A percentile compares a stretch with the other conserved stretches of the same genome.
phyloP scores from a whole-genome alignment of 2,329 filamentous ascomycete species.

The Pseudocercospora cruenta region DNA sequence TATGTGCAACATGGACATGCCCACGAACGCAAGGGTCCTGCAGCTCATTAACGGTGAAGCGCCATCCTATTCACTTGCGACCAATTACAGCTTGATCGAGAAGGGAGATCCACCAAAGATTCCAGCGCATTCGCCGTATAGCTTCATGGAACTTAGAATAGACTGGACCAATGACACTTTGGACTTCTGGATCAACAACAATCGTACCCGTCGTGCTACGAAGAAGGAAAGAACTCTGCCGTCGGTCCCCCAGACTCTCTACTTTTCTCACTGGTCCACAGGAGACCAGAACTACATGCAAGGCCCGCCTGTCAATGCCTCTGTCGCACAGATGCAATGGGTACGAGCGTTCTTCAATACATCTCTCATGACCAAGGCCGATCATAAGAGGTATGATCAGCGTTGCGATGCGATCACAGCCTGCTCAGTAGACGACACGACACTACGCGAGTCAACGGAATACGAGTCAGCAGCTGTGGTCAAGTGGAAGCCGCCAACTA shows the following conservation, averaged over 20 bases:
- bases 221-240: conserved; percentile 43
- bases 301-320: conserved; percentile 48
- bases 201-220: conserved; percentile 30
- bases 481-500: conserved; percentile 24
- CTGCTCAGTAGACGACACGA: conserved; percentile 36
- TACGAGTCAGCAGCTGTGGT: conserved; percentile 25
- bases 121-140: conserved; percentile 46
- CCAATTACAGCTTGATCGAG: conserved; percentile 45
- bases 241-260: conserved; percentile 47
- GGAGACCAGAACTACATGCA: conserved; percentile 51
- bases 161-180: conserved; percentile 52
- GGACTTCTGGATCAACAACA: conserved; percentile 47
- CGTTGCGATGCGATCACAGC: conserved; percentile 20
- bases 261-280: conserved; percentile 54
- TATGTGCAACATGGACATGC: conserved; percentile 48
- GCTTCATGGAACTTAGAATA: conserved; percentile 51
- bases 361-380: conserved; percentile 42
- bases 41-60: conserved; percentile 29
- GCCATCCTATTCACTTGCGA: conserved; percentile 34
- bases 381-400: conserved; percentile 23
- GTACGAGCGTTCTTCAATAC: conserved; percentile 57
- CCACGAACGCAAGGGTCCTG: conserved; percentile 28
- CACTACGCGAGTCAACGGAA: conserved; percentile 31
- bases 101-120: conserved; percentile 36
- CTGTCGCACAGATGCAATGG: conserved; percentile 50